Percentiles rank a stretch among this genome's conserved stretches.
Conservation (phyloP, 2,329 filamentous ascomycete species). For the Elsinoe arachidis region DNA sequence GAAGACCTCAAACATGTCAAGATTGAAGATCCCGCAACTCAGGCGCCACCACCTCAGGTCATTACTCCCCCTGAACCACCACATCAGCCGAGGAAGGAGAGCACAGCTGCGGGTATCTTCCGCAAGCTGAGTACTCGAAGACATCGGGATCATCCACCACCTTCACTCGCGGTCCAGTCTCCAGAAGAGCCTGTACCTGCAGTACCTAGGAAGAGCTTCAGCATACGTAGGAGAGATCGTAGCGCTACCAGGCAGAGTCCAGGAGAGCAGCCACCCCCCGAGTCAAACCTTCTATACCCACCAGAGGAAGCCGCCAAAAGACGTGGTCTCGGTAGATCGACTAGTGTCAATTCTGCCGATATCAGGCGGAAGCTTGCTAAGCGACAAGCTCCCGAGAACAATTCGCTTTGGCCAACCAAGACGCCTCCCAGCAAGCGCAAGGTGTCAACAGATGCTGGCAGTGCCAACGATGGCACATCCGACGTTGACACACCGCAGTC, state of each 20-base stretch:
- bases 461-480: conserved; percentile 5
- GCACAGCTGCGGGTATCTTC: conserved; percentile 72
- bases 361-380: conserved; percentile 57
- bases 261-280: conserved; percentile 56
- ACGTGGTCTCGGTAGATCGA: conserved; percentile 71
- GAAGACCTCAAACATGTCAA: conserved; percentile 63
- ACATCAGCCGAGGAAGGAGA: conserved; percentile 65
- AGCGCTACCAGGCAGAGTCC: conserved; percentile 46
- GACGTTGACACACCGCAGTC: conserved; percentile 21
- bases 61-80: conserved; percentile 34
- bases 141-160: conserved; percentile 57
- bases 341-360: conserved; percentile 85
- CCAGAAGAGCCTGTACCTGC: conserved; percentile 55
- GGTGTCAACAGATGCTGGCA: not conserved
- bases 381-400: conserved; percentile 45
- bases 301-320: conserved; percentile 53
- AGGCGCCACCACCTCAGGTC: conserved; percentile 34
- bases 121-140: conserved; percentile 85
- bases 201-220: conserved; percentile 77
- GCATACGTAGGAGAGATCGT: conserved; percentile 55
- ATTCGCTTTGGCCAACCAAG: conserved; percentile 32
- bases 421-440: conserved; percentile 22
- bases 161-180: conserved; percentile 72
- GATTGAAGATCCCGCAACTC: conserved; percentile 47
- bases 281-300: conserved; percentile 69